A percentile compares a stretch with the other conserved stretches of the same genome.
Evolutionary conservation across 2,329 filamentous ascomycete species (phyloP).

Genomic region (Cytospora chrysosperma): DNA sequence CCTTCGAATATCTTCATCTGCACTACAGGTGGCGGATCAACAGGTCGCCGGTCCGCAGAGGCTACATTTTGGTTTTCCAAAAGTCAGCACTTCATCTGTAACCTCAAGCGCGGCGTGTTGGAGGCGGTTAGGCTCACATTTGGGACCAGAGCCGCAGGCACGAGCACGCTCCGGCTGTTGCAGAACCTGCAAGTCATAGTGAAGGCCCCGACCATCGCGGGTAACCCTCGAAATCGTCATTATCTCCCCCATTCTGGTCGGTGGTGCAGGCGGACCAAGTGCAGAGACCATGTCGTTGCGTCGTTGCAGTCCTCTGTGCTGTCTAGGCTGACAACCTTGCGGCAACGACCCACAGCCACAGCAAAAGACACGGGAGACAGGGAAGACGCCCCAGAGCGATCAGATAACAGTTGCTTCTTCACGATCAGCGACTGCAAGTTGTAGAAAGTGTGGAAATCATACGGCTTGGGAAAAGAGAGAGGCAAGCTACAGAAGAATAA

Average conservation of each 20-base stretch:
- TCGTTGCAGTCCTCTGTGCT: not conserved
- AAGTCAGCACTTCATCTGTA: conserved; percentile 20
- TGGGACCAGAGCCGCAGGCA: conserved; percentile 92
- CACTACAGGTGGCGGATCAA: conserved; percentile 92
- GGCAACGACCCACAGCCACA: not conserved
- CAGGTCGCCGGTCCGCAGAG: conserved; percentile 83
- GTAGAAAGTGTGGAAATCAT: not conserved
- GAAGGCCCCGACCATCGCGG: conserved; percentile 72
- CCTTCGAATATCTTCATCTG: conserved; percentile 85
- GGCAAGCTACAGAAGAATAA: not conserved
- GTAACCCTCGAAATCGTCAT: conserved; percentile 47
- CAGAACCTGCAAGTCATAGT: conserved; percentile 80
- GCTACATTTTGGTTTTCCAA: conserved; percentile 53
- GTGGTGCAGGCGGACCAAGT: conserved; percentile 20
- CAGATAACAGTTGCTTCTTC: not conserved
- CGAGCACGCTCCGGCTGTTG: conserved; percentile 93
- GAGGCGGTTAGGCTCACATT: conserved; percentile 63
- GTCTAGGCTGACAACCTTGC: not conserved
- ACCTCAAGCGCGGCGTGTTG: conserved; percentile 29
- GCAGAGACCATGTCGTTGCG: conserved; percentile 13
- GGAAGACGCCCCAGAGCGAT: not conserved
- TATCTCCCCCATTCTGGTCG: conserved; percentile 20
- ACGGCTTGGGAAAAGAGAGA: not conserved
- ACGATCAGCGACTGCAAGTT: not conserved
- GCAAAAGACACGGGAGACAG: not conserved